Conservation (phyloP, 2,329 filamentous ascomycete species). For the Chaetomium globosum region DNA sequence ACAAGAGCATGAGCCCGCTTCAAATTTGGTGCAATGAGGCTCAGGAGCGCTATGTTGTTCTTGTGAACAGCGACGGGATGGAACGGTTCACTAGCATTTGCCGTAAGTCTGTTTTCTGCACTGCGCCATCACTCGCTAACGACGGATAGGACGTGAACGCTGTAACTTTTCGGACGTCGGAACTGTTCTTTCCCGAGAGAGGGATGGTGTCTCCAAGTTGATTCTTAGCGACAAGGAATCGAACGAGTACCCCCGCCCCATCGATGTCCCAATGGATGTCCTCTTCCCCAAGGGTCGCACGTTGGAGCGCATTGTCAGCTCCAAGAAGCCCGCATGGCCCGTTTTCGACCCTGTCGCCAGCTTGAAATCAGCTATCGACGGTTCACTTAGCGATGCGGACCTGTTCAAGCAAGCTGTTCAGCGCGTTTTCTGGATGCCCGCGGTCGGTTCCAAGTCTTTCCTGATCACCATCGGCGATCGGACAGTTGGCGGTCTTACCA, state of each 20-base stretch:
- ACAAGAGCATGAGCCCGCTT: constrained; percentile 88
- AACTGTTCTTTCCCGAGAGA: constrained; percentile 65
- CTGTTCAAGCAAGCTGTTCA: constrained; percentile 69
- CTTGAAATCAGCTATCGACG: constrained; percentile 66
- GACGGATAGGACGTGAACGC: constrained; percentile 69
- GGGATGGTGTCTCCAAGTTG: constrained; percentile 68
- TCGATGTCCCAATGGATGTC: constrained; percentile 85
- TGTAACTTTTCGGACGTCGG: constrained; percentile 94
- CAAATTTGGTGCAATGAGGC: constrained; percentile 99
- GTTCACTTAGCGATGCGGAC: constrained; percentile 55
- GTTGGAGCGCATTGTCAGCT: constrained; percentile 73
- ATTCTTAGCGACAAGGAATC: constrained; percentile 82
- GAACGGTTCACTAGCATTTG: constrained; percentile 73
- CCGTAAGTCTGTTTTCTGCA: constrained; percentile 44
- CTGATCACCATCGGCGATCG: constrained; percentile 95
- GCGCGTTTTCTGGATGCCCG: constrained; percentile 79
- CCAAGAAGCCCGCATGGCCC: constrained; percentile 67
- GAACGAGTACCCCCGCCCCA: constrained; percentile 71
- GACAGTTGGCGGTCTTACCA: constrained; percentile 84
- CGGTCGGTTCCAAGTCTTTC: constrained; percentile 96
- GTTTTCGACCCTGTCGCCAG: constrained; percentile 70
- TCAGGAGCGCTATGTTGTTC: constrained; percentile 92
- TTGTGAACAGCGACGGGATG: constrained; percentile 78
- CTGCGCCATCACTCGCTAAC: constrained; percentile 28
- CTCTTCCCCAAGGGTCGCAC: constrained; percentile 88